These are phyloP conservation scores for Trichopus zeylanicus DNA, from an alignment of 116 monocot species.

Conservation along the genomic window DNA sequence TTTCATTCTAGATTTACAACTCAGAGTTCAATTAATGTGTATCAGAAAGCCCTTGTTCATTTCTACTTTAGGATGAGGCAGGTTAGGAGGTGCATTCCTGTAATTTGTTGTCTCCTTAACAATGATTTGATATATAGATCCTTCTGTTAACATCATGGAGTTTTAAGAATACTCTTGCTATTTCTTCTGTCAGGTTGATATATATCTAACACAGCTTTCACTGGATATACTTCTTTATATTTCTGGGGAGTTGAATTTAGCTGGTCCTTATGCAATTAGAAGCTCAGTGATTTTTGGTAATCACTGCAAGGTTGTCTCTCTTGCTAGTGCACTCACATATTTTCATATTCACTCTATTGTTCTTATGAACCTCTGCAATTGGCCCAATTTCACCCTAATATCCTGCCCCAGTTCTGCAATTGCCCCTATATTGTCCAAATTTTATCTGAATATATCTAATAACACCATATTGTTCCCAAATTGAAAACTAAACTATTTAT, in stretches of 20 bases:
- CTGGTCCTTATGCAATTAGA: conserved; percentile 66
- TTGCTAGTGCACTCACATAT: background rate
- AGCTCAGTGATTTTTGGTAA: conserved; percentile 58
- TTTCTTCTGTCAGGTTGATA: conserved; percentile 44
- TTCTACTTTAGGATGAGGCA: conserved; percentile 45
- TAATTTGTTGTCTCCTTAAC: background rate
- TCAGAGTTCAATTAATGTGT: conserved; percentile 10
- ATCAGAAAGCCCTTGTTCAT: conserved; percentile 34
- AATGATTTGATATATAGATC: background rate
- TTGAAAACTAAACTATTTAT: no score
- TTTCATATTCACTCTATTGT: background rate
- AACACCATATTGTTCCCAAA: no score
- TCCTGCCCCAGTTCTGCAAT: no score
- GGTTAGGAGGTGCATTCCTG: conserved; percentile 25
- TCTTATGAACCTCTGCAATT: background rate
- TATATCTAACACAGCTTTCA: conserved; percentile 57
- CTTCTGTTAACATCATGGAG: background rate
- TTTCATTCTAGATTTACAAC: conserved; percentile 37
- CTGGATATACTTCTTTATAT: conserved; percentile 73
- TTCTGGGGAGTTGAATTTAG: conserved; percentile 51
- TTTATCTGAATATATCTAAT: no score
- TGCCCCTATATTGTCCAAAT: no score
- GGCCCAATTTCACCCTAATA: no score
- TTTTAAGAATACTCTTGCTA: background rate
- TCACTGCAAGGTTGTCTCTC: conserved; percentile 65